Conservation (phyloP, 2,329 filamentous ascomycete species). For the Colletotrichum phormii region DNA sequence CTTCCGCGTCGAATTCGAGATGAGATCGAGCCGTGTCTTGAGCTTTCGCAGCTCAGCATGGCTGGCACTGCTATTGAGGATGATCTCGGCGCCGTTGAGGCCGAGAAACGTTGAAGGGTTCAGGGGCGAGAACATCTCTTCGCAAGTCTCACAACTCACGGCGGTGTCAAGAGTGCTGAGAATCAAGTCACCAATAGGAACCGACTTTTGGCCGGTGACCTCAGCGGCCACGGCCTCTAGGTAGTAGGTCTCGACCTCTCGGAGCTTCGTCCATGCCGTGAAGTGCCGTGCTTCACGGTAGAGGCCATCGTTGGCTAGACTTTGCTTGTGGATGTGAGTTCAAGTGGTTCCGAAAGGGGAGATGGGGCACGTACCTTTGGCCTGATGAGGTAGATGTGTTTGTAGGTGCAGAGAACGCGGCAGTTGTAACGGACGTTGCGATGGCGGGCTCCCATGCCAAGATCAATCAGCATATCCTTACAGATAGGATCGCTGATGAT, state of each 20-base stretch:
- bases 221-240: not conserved
- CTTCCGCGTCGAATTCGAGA: constrained; percentile 73
- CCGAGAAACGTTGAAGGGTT: constrained; percentile 43
- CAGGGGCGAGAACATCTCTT: constrained; percentile 48
- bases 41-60: constrained; percentile 73
- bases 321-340: not conserved
- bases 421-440: constrained; percentile 51
- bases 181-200: constrained; percentile 55
- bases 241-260: constrained; percentile 38
- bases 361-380: constrained; percentile 67
- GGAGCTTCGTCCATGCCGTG: constrained; percentile 51
- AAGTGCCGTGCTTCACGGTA: constrained; percentile 55
- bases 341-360: not conserved
- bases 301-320: constrained; percentile 50
- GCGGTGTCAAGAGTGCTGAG: constrained; percentile 52
- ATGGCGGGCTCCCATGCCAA: constrained; percentile 71
- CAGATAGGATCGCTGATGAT: constrained; percentile 71
- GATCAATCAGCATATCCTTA: constrained; percentile 74
- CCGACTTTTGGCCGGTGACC: constrained; percentile 41
- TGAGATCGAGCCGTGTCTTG: constrained; percentile 71
- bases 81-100: constrained; percentile 2
- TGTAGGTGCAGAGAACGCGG: constrained; percentile 61
- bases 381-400: constrained; percentile 77
- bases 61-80: constrained; percentile 45
- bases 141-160: constrained; percentile 51